These are phyloP conservation scores for Ustanciosporium gigantosporum DNA, from an alignment of 1,284 basidiomycete genomes.

Conservation along the genomic window DNA sequence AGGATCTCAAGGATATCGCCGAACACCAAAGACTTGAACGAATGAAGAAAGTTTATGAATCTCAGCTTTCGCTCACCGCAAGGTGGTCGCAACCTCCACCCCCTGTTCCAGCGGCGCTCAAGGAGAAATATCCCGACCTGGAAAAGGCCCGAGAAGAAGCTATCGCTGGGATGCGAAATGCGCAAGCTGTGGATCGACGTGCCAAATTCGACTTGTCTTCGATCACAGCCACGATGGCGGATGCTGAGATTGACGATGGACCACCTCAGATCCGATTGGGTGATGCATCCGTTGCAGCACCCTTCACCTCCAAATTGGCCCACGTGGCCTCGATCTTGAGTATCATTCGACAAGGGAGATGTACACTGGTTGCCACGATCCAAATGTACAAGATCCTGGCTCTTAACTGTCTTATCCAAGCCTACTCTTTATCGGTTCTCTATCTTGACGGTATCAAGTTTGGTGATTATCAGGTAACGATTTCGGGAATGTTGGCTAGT, in stretches of 20 bases:
- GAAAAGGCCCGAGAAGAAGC: constrained; percentile 57
- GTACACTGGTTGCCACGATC: constrained; percentile 57
- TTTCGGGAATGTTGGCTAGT: constrained; percentile 51
- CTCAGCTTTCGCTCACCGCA: constrained; percentile 51
- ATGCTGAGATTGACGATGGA: constrained; percentile 56
- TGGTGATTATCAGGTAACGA: constrained; percentile 59
- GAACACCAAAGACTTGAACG: constrained; percentile 58
- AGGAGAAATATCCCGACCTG: constrained; percentile 53
- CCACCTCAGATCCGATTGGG: constrained; percentile 60
- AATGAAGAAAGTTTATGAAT: constrained; percentile 60
- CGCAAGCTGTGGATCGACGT: constrained; percentile 38
- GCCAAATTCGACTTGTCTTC: constrained; percentile 56
- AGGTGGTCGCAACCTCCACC: constrained; percentile 54
- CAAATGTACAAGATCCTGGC: constrained; percentile 62
- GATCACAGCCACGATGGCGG: constrained; percentile 54
- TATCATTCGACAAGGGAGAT: constrained; percentile 59
- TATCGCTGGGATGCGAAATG: constrained; percentile 40
- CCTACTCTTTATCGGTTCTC: constrained; percentile 55
- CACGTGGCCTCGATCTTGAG: constrained; percentile 48
- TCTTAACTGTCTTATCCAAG: constrained; percentile 59
- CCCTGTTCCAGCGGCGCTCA: constrained; percentile 52
- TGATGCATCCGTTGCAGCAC: constrained; percentile 58
- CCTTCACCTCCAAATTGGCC: constrained; percentile 57
- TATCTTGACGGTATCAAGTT: constrained; percentile 59
- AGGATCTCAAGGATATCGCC: constrained; percentile 57